Percentiles rank a stretch among this genome's conserved stretches.
Conservation (phyloP, 2,329 filamentous ascomycete genomes). For the Ilyonectria destructans region DNA sequence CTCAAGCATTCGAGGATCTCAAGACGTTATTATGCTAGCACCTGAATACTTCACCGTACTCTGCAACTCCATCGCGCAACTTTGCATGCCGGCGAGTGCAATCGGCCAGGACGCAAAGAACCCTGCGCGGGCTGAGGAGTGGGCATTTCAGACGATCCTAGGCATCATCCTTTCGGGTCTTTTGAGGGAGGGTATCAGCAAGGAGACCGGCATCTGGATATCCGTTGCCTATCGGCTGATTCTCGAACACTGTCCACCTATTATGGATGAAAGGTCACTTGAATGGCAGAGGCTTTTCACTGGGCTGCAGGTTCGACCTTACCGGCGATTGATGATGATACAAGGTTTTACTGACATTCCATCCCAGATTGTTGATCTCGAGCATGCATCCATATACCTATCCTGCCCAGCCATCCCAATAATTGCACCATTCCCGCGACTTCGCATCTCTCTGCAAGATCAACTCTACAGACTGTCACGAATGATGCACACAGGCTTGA, state of each 20-base stretch:
- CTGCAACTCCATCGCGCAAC: conserved; percentile 58
- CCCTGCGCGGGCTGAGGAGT: conserved; percentile 52
- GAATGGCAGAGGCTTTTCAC: conserved; percentile 61
- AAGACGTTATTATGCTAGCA: conserved; percentile 54
- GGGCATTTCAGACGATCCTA: conserved; percentile 60
- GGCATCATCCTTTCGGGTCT: conserved; percentile 60
- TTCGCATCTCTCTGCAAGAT: conserved; percentile 57
- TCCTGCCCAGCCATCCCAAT: conserved; percentile 60
- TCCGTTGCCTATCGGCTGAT: conserved; percentile 60
- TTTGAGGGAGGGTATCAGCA: conserved; percentile 58
- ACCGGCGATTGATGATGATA: background rate
- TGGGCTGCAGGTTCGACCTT: conserved; percentile 34
- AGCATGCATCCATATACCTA: conserved; percentile 61
- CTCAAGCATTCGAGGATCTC: conserved; percentile 54
- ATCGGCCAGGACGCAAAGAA: conserved; percentile 45
- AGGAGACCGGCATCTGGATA: conserved; percentile 61
- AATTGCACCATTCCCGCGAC: conserved; percentile 55
- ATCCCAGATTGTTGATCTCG: conserved; percentile 58
- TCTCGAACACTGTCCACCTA: conserved; percentile 59
- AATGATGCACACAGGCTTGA: conserved; percentile 62
- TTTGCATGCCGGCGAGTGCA: conserved; percentile 55
- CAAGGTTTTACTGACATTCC: background rate
- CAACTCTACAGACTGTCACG: conserved; percentile 59
- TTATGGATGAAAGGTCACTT: conserved; percentile 55
- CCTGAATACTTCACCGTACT: conserved; percentile 58